Base-by-base conservation (phyloP, 257 asterid species). In the Catharanthus roseus region DNA sequence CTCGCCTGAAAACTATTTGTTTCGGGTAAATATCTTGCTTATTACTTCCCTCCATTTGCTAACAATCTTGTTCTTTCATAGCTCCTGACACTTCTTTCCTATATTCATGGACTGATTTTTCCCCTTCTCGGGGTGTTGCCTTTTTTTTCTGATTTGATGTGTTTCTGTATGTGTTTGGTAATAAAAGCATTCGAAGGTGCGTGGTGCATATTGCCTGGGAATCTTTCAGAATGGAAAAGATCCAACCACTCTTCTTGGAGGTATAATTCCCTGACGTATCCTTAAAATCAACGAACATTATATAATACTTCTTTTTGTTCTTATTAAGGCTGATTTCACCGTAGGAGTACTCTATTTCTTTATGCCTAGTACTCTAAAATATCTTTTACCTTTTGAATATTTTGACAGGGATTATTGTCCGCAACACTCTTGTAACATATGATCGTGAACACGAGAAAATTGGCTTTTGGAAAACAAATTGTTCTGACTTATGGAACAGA, bases 381-480 rank as follows among this genome's bases (percentile, higher is more conserved):
- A 26, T 2, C 44, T 65, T 41, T 7, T 47, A 65, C 55, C 10
- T 10, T 44, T 23, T n/a, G 23, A 39, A 33, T 24, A 65, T 65
- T 44, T 69, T 76, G 64, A 54, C 87, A 95, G 99, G 98, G 73
- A 91, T 95, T 49, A 56, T 95, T 79, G 99, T 95, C 56, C 97
- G 97, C 72, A 95, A 91, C 83, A 95, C 98, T 58, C 97, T 95
- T 73, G 99, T 95, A 53, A 89, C 89, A 29, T 95, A 95, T 82
- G 98, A 95, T 68, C 98, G 99, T 69, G 92, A 86, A 69, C 89
- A 89, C 80, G 97, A 91, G 77, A 89, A 80, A 74, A 75, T 95
- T 78, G 98, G 98, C 65, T 95, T 95, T 80, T 95, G 90, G 99
- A 95, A 95, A 85, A 95, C 99, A 60, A 91, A 89, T 76, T 95